Evolutionary conservation across 2,329 filamentous ascomycete genomes (phyloP).

Genomic region (Aspergillus spinulosporus): DNA sequence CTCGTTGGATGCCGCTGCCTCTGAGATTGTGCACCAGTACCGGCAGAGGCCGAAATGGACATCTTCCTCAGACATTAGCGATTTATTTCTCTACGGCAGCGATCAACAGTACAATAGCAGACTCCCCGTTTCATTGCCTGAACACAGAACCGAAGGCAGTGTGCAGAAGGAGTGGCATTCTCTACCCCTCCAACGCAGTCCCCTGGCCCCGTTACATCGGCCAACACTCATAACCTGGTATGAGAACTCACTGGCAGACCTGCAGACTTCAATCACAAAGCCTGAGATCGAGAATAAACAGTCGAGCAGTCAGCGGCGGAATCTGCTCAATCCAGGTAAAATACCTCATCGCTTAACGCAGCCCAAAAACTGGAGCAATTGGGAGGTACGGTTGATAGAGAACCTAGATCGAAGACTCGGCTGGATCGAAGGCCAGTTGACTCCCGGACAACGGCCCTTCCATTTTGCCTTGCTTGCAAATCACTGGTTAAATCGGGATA

Average conservation of each 20-base stretch:
- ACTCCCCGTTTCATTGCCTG: neutral
- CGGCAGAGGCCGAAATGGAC: neutral
- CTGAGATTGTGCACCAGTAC: neutral
- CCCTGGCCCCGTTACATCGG: neutral
- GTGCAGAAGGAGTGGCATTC: neutral
- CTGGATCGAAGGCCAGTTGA: constrained; percentile 41
- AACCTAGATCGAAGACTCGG: constrained; percentile 38
- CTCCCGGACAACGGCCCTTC: constrained; percentile 42
- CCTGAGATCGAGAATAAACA: neutral
- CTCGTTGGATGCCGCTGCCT: constrained; percentile 16
- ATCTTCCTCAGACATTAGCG: constrained; percentile 1
- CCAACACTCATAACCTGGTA: neutral
- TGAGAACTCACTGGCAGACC: neutral
- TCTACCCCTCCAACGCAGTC: neutral
- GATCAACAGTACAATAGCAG: neutral
- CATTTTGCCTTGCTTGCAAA: constrained; percentile 44
- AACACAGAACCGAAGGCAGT: neutral
- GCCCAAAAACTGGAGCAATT: constrained; percentile 29
- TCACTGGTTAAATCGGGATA: constrained; percentile 45
- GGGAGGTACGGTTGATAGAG: constrained; percentile 39
- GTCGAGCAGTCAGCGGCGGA: neutral
- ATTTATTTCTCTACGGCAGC: neutral
- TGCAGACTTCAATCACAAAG: neutral
- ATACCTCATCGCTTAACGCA: neutral
- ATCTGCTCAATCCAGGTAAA: neutral